Conservation (phyloP, 2,329 filamentous ascomycete genomes). For the Venturia carpophila region DNA sequence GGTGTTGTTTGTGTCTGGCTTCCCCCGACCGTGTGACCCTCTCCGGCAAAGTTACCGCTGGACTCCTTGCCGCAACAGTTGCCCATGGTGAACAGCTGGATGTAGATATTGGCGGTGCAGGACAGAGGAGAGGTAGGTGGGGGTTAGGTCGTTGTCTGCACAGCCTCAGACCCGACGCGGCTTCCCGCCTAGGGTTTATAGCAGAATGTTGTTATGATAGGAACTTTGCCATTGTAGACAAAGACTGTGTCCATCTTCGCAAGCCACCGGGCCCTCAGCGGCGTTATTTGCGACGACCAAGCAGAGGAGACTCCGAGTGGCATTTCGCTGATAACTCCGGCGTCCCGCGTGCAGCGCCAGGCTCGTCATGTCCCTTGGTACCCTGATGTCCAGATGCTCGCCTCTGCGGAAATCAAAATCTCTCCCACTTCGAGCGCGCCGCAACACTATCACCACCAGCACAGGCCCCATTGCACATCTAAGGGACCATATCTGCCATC, state of each 20-base stretch:
- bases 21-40: slow-evolving; percentile 13
- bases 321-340: not conserved
- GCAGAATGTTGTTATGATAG: not conserved
- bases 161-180: not conserved
- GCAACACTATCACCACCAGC: not conserved
- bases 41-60: slow-evolving; percentile 12
- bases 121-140: not conserved
- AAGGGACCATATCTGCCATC: not conserved
- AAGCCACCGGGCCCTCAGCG: not conserved
- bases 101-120: not conserved
- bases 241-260: not conserved
- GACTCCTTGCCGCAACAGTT: slow-evolving; percentile 15
- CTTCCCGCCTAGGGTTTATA: not conserved
- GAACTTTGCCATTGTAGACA: not conserved
- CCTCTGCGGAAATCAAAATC: not conserved
- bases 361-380: not conserved
- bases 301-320: not conserved
- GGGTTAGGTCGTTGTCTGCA: not conserved
- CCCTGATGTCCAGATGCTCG: not conserved
- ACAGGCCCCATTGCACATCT: not conserved
- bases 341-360: not conserved
- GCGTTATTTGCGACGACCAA: not conserved
- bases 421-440: not conserved
- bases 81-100: slow-evolving; percentile 6
- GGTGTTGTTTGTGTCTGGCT: not conserved